Evolutionary conservation across 1,284 basidiomycete genomes (phyloP), one percentile per base, ranked within the genome.

Genomic region (Trichosporon coremiiforme): DNA sequence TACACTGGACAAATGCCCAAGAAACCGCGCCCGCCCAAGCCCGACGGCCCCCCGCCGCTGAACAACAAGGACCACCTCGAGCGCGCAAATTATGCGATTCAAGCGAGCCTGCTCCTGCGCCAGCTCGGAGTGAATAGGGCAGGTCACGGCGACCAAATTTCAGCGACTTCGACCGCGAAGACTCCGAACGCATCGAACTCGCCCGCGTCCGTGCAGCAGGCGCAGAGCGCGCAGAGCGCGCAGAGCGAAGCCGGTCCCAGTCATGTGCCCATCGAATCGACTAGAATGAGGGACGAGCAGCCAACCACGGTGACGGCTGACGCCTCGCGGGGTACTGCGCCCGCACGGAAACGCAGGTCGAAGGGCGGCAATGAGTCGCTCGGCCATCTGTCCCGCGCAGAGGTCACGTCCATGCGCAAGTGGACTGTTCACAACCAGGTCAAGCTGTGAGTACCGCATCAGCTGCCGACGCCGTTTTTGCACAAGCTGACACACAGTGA

Each of bases 401-500:
- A 69, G n/a, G 76, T 80, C 72, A 74, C 69, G 25, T 69, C 75
- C 0, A 73, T 74, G 63, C 76, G 72, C 66, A 72, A 68, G 62
- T 79, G 81, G 78, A 75, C 73, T 1, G 77, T 75, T 4, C 81
- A 82, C 70, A 81, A 77, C 67, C 79, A 79, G 68, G 69, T 82
- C 53, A 81, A 81, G 62, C 67, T 79, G 81, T 81, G 50, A 68
- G 80, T 71, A 2, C 20, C 13, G 41, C 8, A 22, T 35, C 25
- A n/a, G 7, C 17, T 45, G 22, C 17, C 25, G 20, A 8, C 8
- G 10, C n/a, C 25, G 25, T 25, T 25, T 25, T 25, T 25, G 25
- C 25, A 25, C 25, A 1, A 15, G 63, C 71, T 72, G 67, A 73
- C 66, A 15, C 13, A 33, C 68, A 83, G 81, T 22, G 81, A 83